Percentiles rank a stretch among this genome's conserved stretches.
These are phyloP conservation scores for Phyllosticta citriasiana DNA, from an alignment of 2,329 filamentous ascomycete genomes.

Conservation along the genomic window DNA sequence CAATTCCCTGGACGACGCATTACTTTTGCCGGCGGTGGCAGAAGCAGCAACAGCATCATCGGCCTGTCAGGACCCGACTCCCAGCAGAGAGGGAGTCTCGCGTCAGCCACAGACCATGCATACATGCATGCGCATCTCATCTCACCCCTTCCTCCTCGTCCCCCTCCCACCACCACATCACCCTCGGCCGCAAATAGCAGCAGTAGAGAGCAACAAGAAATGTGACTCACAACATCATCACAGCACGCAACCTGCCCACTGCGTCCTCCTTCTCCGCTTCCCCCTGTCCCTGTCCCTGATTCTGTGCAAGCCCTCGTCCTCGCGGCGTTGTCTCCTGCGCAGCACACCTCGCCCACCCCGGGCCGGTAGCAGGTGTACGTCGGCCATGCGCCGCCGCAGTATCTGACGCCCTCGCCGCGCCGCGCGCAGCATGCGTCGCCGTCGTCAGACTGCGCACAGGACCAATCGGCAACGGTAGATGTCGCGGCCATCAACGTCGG, in stretches of 20 bases:
- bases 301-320: not conserved
- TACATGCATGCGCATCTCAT: not conserved
- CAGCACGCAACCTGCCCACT: not conserved
- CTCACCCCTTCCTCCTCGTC: not conserved
- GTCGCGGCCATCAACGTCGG: not conserved
- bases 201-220: not conserved
- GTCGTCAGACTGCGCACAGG: not conserved
- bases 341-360: conserved; percentile 7
- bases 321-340: not conserved
- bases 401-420: not conserved
- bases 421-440: conserved; percentile 8
- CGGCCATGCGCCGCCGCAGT: conserved; percentile 3
- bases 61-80: no score
- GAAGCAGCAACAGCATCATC: no score
- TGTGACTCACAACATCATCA: not conserved
- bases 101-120: not conserved
- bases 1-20: not conserved
- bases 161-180: not conserved
- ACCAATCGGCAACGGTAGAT: not conserved
- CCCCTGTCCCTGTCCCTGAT: not conserved
- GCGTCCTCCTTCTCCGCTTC: not conserved
- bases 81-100: not conserved
- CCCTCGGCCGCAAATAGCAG: not conserved
- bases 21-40: not conserved
- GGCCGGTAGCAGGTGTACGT: conserved; percentile 6